Conservation (phyloP, 1,139 yeast species). For the Blastobotrys raffinosifermentans region DNA sequence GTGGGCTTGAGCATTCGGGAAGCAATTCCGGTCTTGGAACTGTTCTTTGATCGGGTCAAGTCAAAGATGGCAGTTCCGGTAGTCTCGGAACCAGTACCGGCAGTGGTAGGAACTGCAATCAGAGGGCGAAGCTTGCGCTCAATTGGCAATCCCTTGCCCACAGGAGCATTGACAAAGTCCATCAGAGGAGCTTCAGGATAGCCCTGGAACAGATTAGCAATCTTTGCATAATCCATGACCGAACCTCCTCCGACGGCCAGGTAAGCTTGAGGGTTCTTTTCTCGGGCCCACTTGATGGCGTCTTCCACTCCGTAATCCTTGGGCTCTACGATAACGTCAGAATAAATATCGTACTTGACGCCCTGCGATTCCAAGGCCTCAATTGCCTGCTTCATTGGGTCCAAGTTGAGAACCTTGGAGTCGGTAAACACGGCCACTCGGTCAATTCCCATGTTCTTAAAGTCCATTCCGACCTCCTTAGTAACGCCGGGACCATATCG, state of each 20-base stretch:
- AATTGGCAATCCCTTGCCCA: conserved; percentile 38
- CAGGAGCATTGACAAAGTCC: conserved; percentile 39
- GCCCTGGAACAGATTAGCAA: conserved; percentile 35
- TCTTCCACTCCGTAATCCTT: conserved; percentile 36
- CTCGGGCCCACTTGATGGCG: conserved; percentile 37
- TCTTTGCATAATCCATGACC: conserved; percentile 39
- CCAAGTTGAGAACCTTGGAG: conserved; percentile 25
- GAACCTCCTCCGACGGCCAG: conserved; percentile 41
- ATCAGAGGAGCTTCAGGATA: conserved; percentile 36
- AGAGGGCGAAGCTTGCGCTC: conserved; percentile 33
- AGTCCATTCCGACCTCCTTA: conserved; percentile 37
- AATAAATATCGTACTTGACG: conserved; percentile 33
- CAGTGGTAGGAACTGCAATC: conserved; percentile 42
- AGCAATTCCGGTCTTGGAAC: conserved; percentile 39
- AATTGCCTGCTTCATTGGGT: conserved; percentile 32
- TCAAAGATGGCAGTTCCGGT: conserved; percentile 41
- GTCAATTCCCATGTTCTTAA: conserved; percentile 32
- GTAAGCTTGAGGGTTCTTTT: conserved; percentile 34
- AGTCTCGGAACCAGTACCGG: conserved; percentile 43
- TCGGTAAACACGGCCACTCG: conserved; percentile 35
- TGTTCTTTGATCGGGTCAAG: conserved; percentile 24
- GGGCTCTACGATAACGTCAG: conserved; percentile 37
- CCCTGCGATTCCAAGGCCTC: conserved; percentile 34
- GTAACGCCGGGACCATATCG: conserved; percentile 39
- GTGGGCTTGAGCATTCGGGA: conserved; percentile 36